Evolutionary conservation across 495 filamentous ascomycete genomes (phyloP).

Genomic region (Aspergillus ellipticus): DNA sequence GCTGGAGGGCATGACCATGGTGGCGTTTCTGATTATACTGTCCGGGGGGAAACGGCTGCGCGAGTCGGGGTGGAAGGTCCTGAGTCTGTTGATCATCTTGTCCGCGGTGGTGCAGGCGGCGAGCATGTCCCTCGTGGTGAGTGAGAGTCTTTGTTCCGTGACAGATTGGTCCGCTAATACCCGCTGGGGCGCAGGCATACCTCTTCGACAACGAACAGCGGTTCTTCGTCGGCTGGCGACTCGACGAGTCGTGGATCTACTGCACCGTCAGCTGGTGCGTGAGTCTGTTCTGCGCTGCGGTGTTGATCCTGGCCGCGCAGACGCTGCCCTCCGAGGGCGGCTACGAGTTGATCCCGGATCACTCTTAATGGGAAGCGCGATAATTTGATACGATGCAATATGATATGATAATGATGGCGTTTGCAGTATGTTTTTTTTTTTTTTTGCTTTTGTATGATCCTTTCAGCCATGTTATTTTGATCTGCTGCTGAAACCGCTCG

Average conservation of each 20-base stretch:
- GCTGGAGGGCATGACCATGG: conserved; percentile 67
- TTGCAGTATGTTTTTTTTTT: neutral
- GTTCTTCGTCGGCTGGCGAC: conserved; percentile 80
- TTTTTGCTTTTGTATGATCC: neutral
- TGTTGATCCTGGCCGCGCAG: conserved; percentile 59
- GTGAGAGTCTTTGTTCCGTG: conserved; percentile 26
- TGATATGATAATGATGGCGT: neutral
- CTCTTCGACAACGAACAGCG: conserved; percentile 81
- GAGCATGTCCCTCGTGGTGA: conserved; percentile 75
- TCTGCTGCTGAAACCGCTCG: neutral
- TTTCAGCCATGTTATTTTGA: neutral
- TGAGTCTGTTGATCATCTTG: conserved; percentile 59
- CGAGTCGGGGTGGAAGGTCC: conserved; percentile 72
- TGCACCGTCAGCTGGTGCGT: conserved; percentile 71
- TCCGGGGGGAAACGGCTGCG: conserved; percentile 72
- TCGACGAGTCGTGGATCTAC: conserved; percentile 74
- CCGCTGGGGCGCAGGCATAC: conserved; percentile 54
- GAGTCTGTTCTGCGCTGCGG: conserved; percentile 56
- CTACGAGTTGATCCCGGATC: conserved; percentile 70
- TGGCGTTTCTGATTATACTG: conserved; percentile 71
- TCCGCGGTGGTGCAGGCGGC: conserved; percentile 61
- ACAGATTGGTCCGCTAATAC: neutral
- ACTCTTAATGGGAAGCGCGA: conserved; percentile 9
- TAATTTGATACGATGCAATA: neutral
- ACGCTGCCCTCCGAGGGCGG: conserved; percentile 76